Evolutionary conservation across 164 flowering plant species (phyloP).

Genomic region (Paratinospora sagittata): DNA sequence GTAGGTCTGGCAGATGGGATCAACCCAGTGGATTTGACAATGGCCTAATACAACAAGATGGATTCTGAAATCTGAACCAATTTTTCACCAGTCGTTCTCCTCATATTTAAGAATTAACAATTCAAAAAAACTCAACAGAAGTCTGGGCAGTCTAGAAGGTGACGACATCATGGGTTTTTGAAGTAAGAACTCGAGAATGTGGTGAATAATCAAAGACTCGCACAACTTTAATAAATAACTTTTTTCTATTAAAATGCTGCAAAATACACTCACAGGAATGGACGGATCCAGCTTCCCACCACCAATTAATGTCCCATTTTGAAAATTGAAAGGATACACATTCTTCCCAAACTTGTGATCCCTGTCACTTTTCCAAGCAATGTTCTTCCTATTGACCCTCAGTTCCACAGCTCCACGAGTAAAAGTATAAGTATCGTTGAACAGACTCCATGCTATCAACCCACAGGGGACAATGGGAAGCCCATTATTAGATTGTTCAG

Average conservation of each 20-base stretch:
- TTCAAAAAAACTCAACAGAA: not conserved
- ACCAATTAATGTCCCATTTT: conserved; percentile 73
- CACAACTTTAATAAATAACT: not conserved
- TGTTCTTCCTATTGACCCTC: conserved; percentile 57
- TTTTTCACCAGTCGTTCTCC: not conserved
- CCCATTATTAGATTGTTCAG: conserved; percentile 51
- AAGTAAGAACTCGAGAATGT: not conserved
- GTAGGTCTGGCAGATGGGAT: not conserved
- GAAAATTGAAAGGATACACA: conserved; percentile 80
- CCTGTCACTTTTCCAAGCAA: conserved; percentile 85
- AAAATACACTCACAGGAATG: conserved; percentile 54
- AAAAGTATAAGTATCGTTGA: conserved; percentile 66
- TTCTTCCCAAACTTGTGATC: conserved; percentile 77
- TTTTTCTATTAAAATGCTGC: not conserved
- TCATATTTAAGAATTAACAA: not conserved
- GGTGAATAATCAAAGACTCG: not conserved
- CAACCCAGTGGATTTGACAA: not conserved
- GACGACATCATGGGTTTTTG: not conserved
- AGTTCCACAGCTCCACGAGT: conserved; percentile 32
- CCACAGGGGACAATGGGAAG: conserved; percentile 89
- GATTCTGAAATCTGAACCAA: not conserved
- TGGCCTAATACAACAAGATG: not conserved
- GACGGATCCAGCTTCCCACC: conserved; percentile 66
- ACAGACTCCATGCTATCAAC: conserved; percentile 81
- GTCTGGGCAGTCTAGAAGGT: not conserved